Evolutionary conservation across 805 yeast species (phyloP), one percentile per base, ranked within the genome.

Genomic region (Naumovozyma dairenensis): DNA sequence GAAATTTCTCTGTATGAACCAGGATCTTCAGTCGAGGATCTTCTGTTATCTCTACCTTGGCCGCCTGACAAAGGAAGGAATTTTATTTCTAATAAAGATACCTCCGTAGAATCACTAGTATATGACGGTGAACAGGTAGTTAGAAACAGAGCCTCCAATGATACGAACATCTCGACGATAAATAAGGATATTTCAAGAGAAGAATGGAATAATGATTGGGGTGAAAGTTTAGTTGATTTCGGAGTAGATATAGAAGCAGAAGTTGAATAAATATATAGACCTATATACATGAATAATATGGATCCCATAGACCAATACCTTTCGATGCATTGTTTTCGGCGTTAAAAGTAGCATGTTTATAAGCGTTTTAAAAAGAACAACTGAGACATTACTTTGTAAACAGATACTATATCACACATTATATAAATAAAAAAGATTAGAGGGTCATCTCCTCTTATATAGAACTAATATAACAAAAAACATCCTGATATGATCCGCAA

Each of bases 171-270:
- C n/a, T n/a, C n/a, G n/a, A n/a, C n/a, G n/a, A n/a, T n/a, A n/a
- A 65, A 69, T 13, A 40, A 71, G 31, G 39, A 59, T 20, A 55
- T 47, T 38, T 45, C 49, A 8, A 53, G 77, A 22, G 62, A 57
- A 10, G 64, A 71, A 27, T 87, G 94, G 94, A 59, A 57, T 36
- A 85, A 82, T 51, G 76, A 69, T 13, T 67, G 79, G 53, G 98
- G 98, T n/a, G 96, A 89, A 49, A 69, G 70, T 9, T 60, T 89
- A 29, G 70, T 69, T 25, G 96, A 85, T 57, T 87, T 74, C 54
- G 97, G 97, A 0, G 97, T 89, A 2, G 96, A 87, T 50, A 38
- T 71, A 6, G 80, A 74, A 1, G 74, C 76, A 2, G 86, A 77
- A 46, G 22, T 20, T 7, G 22, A 20, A 20, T 20, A 20, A 10